Percentiles rank a stretch among this genome's conserved stretches.
phyloP scores from a whole-genome alignment of 225 moss, liverwort and hornwort genomes.

The Physcomitrellopsis africana region DNA sequence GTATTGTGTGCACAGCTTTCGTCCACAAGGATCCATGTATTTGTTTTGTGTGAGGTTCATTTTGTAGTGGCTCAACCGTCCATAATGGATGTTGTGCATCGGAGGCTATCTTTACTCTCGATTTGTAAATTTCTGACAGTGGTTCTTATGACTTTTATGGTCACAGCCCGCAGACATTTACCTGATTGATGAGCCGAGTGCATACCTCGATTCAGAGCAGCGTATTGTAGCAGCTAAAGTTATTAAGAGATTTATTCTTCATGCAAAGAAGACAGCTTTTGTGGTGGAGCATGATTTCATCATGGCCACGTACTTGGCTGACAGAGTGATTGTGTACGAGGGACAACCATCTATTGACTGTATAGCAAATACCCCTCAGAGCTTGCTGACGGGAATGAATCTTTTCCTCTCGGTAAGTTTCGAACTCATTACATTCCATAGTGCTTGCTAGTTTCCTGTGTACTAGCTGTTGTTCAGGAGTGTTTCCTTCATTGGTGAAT shows the following conservation, averaged over 20 bases:
- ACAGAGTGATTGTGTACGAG: conserved; percentile 95
- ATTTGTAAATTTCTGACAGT: neutral
- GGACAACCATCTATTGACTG: conserved; percentile 92
- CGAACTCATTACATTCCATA: neutral
- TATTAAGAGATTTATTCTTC: conserved; percentile 91
- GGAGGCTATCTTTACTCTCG: neutral
- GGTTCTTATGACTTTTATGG: neutral
- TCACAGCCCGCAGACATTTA: conserved; percentile 96
- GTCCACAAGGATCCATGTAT: neutral
- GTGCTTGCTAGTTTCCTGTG: neutral
- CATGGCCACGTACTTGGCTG: conserved; percentile 98
- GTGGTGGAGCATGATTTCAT: conserved; percentile 99
- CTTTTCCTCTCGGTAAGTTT: conserved; percentile 91
- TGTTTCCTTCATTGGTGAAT: neutral
- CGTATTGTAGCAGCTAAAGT: conserved; percentile 98
- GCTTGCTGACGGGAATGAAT: conserved; percentile 96
- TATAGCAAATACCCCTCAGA: conserved; percentile 91
- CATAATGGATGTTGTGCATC: neutral
- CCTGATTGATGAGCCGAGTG: conserved; percentile 96
- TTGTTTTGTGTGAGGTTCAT: neutral
- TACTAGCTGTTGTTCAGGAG: neutral
- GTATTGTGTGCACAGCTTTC: neutral
- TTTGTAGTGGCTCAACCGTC: neutral
- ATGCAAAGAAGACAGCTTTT: conserved; percentile 97
- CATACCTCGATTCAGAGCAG: conserved; percentile 97